Percentiles rank a stretch among this genome's conserved stretches.
Conservation (phyloP, 805 yeast genomes). For the Lipomyces spencermartinsiae region DNA sequence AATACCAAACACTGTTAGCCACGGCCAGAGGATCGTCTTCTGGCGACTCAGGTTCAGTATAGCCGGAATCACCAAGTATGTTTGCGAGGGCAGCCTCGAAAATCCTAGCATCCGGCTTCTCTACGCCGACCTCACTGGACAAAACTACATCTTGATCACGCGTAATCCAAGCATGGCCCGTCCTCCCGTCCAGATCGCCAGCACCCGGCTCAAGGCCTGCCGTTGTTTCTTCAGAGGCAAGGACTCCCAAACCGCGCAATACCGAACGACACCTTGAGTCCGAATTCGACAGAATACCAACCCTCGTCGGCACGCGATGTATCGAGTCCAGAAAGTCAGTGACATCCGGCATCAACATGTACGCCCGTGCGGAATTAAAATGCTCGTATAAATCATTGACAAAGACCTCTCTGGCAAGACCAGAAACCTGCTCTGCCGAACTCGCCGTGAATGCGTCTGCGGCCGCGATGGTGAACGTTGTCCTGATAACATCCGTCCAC, state of each 20-base stretch:
- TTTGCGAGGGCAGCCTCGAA: slow-evolving; percentile 23
- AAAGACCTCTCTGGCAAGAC: slow-evolving; percentile 6
- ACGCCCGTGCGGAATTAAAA: slow-evolving; percentile 29
- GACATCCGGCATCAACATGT: slow-evolving; percentile 23
- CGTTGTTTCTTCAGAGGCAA: neutral
- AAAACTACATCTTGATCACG: slow-evolving; percentile 18
- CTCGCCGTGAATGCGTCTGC: neutral
- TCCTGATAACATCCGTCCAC: slow-evolving; percentile 32
- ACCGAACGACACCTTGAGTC: slow-evolving; percentile 24
- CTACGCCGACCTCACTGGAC: slow-evolving; percentile 33
- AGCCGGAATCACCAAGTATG: neutral
- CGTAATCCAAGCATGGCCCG: slow-evolving; percentile 13
- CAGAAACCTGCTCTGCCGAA: neutral
- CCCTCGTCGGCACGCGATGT: neutral
- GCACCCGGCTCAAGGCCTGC: neutral
- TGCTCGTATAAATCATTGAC: slow-evolving; percentile 20
- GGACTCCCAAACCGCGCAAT: slow-evolving; percentile 22
- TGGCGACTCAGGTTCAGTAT: neutral
- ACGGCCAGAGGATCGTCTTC: slow-evolving; percentile 2
- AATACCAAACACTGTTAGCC: slow-evolving; percentile 15
- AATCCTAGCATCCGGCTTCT: slow-evolving; percentile 32
- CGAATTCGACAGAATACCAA: slow-evolving; percentile 33
- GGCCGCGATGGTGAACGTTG: slow-evolving; percentile 17
- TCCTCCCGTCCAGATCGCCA: neutral
- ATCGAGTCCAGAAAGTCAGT: slow-evolving; percentile 19